phyloP scores from a whole-genome alignment of 257 asterid species.

The Solanum chmielewskii region DNA sequence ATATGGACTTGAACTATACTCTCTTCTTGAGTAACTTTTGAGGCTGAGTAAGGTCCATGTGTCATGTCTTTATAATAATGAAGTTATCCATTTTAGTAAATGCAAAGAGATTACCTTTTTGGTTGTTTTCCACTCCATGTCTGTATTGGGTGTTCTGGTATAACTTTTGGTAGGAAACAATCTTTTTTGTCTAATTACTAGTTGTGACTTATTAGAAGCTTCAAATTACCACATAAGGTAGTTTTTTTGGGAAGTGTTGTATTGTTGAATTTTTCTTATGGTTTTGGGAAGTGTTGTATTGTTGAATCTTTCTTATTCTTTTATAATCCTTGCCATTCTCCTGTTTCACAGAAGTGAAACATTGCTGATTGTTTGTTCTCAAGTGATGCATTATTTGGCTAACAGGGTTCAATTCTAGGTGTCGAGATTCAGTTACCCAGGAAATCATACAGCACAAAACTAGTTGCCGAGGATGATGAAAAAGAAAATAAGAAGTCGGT shows the following conservation, averaged over 20 bases:
- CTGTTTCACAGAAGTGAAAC: constrained; percentile 16
- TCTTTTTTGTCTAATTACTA: background rate
- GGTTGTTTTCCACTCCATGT: background rate
- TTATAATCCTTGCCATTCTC: background rate
- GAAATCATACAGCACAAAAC: constrained; percentile 47
- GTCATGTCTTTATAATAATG: background rate
- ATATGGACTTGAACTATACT: too few relatives aligned
- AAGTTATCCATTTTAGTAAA: background rate
- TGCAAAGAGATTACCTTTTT: background rate
- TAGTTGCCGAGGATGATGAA: constrained; percentile 23
- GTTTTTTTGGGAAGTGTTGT: background rate
- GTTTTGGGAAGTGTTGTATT: background rate
- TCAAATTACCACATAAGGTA: background rate
- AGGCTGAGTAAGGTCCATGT: background rate
- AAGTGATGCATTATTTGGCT: constrained; percentile 77
- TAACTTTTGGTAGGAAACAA: background rate
- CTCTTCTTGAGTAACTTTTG: background rate
- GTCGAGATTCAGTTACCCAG: constrained; percentile 77
- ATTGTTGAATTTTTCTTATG: background rate
- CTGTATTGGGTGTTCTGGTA: background rate
- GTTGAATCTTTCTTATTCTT: background rate
- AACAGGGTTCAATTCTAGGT: constrained; percentile 99
- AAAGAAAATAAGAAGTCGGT: constrained; percentile 21
- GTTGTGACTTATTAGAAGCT: background rate
- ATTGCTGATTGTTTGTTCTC: constrained; percentile 32